phyloP scores from a whole-genome alignment of 2,329 filamentous ascomycete genomes.

The Neocucurbitaria cava region DNA sequence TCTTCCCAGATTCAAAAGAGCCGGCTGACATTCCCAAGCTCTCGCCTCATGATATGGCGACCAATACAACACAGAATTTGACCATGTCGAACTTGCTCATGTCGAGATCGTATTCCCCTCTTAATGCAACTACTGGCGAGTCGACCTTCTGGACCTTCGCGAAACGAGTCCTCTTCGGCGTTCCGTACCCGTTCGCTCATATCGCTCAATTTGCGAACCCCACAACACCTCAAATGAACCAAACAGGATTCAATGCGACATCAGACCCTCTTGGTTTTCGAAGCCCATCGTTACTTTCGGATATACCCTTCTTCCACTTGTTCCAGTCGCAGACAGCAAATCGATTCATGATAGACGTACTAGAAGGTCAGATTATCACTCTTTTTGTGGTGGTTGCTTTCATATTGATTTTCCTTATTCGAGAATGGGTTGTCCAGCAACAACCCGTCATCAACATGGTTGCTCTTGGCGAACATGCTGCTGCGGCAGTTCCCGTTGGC shows the following conservation, averaged over 20 bases:
- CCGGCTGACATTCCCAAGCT: constrained; percentile 1
- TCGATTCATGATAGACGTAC: constrained; percentile 76
- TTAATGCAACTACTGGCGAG: constrained; percentile 48
- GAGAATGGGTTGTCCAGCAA: constrained; percentile 98
- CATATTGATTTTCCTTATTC: constrained; percentile 93
- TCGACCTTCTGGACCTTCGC: constrained; percentile 55
- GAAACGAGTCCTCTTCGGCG: constrained; percentile 51
- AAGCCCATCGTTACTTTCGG: constrained; percentile 59
- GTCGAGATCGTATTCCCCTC: constrained; percentile 50
- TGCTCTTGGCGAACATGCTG: constrained; percentile 43
- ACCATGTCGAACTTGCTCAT: constrained; percentile 42
- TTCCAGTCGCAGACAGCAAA: constrained; percentile 72
- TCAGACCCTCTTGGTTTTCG: constrained; percentile 27
- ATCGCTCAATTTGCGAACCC: constrained; percentile 35
- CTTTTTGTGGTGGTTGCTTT: constrained; percentile 90
- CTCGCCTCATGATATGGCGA: constrained; percentile 20
- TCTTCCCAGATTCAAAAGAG: constrained; percentile 31
- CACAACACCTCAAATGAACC: constrained; percentile 28
- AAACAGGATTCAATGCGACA: constrained; percentile 37
- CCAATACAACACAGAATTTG: constrained; percentile 23
- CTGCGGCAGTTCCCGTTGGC: not conserved
- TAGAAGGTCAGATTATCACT: constrained; percentile 95
- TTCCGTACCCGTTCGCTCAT: constrained; percentile 31
- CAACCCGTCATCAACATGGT: constrained; percentile 89
- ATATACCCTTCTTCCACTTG: constrained; percentile 61